Conservation (phyloP, 2,329 filamentous ascomycete species). For the Phoma sp. region DNA sequence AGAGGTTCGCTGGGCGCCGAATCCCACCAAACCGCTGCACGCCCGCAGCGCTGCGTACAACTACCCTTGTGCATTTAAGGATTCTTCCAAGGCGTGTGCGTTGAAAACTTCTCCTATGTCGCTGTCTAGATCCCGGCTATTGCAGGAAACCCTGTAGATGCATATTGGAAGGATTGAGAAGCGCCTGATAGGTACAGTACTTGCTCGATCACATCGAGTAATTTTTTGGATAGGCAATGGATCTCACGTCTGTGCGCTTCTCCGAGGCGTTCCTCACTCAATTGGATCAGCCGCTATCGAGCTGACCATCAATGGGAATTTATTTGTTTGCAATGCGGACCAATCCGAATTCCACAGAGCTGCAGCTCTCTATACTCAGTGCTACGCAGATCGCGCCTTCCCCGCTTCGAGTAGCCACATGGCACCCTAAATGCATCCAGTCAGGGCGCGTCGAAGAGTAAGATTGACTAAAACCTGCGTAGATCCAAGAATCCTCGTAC, state of each 20-base stretch:
- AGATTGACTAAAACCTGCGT: too few relatives aligned
- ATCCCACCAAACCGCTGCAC: constrained; percentile 5
- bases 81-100: not conserved
- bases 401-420: too few relatives aligned
- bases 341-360: too few relatives aligned
- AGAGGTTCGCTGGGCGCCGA: constrained; percentile 27
- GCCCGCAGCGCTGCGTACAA: not conserved
- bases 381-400: too few relatives aligned
- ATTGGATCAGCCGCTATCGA: too few relatives aligned
- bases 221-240: constrained; percentile 4
- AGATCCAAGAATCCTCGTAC: too few relatives aligned
- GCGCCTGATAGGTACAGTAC: not conserved
- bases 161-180: not conserved
- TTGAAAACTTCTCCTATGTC: not conserved
- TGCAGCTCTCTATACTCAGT: too few relatives aligned
- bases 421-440: too few relatives aligned
- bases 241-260: not conserved
- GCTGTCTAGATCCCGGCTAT: constrained; percentile 9
- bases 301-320: too few relatives aligned
- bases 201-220: constrained; percentile 18
- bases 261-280: not conserved
- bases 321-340: too few relatives aligned
- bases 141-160: constrained; percentile 1
- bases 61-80: too few relatives aligned
- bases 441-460: too few relatives aligned